Percentiles rank a stretch among this genome's conserved stretches.
Evolutionary conservation across 1,284 basidiomycete genomes (phyloP).

Genomic region (Leccinum pachyderme): DNA sequence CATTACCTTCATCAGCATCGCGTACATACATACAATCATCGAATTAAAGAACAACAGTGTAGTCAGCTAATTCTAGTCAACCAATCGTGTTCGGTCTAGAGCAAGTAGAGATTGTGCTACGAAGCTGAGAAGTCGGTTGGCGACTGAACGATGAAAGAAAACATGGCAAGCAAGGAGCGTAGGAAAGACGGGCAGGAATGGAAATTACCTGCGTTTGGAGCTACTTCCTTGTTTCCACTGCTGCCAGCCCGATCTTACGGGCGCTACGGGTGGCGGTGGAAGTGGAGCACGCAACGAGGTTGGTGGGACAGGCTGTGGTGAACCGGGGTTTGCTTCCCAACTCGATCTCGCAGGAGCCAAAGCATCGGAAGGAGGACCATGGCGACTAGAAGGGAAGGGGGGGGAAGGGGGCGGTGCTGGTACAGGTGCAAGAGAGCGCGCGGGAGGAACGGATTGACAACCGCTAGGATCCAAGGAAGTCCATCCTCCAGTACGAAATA

Average conservation of each 20-base stretch:
- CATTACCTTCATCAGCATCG: conserved; percentile 32
- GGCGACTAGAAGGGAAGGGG: conserved; percentile 18
- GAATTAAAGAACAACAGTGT: conserved; percentile 39
- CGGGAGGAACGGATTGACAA: conserved; percentile 22
- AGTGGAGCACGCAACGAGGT: conserved; percentile 11
- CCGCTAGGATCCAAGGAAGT: conserved; percentile 52
- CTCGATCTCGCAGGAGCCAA: conserved; percentile 1
- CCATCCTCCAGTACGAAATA: conserved; percentile 59
- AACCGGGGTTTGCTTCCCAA: neutral
- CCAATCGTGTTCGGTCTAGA: conserved; percentile 16
- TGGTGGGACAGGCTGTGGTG: conserved; percentile 3
- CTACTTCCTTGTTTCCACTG: conserved; percentile 32
- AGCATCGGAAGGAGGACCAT: neutral
- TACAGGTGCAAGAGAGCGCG: conserved; percentile 20
- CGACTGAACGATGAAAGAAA: conserved; percentile 3
- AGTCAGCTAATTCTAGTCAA: conserved; percentile 39
- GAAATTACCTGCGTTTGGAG: conserved; percentile 25
- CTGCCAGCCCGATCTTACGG: conserved; percentile 32
- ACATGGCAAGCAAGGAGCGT: conserved; percentile 2
- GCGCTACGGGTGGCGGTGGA: conserved; percentile 17
- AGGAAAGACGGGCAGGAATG: neutral
- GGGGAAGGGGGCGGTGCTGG: conserved; percentile 31
- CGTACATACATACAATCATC: conserved; percentile 39
- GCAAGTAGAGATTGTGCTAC: conserved; percentile 10
- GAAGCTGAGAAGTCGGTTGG: conserved; percentile 3